Percentiles rank a stretch among this genome's conserved stretches.
Conservation (phyloP, 345 rosid species). For the Pelargonium nanum region DNA sequence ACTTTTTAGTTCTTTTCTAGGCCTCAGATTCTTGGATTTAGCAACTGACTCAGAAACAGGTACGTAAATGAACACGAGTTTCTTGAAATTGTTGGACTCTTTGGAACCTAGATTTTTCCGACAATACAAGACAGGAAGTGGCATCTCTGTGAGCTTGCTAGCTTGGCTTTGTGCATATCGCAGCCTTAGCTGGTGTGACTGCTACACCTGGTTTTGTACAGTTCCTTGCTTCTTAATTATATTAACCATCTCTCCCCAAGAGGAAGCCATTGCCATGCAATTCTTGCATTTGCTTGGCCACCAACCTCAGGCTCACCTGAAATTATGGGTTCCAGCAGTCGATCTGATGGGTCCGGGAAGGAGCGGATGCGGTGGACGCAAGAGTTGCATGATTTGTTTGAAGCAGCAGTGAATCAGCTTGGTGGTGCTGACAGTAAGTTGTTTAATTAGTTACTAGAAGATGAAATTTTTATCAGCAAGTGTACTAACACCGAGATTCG, state of each 20-base stretch:
- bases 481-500: too few species aligned
- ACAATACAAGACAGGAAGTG: background rate
- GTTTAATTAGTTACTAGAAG: background rate
- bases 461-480: background rate
- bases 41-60: too few species aligned
- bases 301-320: background rate
- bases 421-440: slow-evolving; percentile 21
- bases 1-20: too few species aligned
- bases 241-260: background rate
- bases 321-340: slow-evolving; percentile 4
- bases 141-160: too few species aligned
- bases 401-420: slow-evolving; percentile 10
- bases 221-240: background rate
- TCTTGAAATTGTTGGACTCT: background rate
- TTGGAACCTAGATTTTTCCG: background rate
- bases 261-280: background rate
- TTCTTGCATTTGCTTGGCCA: too few species aligned
- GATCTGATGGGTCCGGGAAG: slow-evolving; percentile 2
- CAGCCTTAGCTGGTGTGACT: background rate
- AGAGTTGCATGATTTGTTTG: slow-evolving; percentile 16
- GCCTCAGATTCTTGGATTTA: too few species aligned
- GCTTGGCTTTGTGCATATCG: background rate
- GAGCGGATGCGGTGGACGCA: slow-evolving; percentile 18
- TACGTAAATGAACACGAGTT: too few species aligned
- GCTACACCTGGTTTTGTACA: background rate